These are phyloP conservation scores for Solanum virginianum DNA, from an alignment of 257 asterid genomes.

Conservation along the genomic window DNA sequence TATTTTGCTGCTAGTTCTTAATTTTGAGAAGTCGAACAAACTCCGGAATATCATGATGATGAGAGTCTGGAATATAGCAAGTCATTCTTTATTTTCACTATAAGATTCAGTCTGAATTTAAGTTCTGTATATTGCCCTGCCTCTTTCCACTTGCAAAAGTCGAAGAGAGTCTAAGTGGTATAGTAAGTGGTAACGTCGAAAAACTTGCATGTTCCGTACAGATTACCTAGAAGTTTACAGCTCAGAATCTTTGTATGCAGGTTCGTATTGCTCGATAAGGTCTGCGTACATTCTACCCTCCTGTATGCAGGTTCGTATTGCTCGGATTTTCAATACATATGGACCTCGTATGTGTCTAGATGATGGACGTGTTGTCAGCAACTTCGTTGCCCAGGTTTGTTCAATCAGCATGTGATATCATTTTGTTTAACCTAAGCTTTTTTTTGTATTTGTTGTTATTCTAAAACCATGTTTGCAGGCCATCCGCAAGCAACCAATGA, in stretches of 20 bases:
- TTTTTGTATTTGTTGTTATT: neutral
- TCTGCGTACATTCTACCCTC: no score
- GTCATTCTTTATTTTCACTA: neutral
- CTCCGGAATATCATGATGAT: neutral
- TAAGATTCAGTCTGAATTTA: neutral
- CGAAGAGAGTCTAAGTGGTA: neutral
- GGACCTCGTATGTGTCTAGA: constrained; percentile 98
- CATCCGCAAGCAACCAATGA: constrained; percentile 76
- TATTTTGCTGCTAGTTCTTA: neutral
- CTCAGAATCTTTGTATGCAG: constrained; percentile 16
- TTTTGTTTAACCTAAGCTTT: neutral
- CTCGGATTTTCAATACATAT: constrained; percentile 90
- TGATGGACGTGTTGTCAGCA: constrained; percentile 99
- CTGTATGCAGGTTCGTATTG: constrained; percentile 76
- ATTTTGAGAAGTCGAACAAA: neutral
- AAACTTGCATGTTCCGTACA: neutral
- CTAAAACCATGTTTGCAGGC: constrained; percentile 36
- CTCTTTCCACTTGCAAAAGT: neutral
- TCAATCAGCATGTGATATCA: neutral
- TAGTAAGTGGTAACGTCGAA: neutral
- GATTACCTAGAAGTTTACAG: neutral
- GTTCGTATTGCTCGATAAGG: constrained; percentile 99
- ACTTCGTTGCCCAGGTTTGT: constrained; percentile 92
- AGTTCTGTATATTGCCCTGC: neutral
- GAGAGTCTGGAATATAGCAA: neutral